These are phyloP conservation scores for Raphanus raphanistrum DNA, from an alignment of 345 rosid species.

Conservation along the genomic window DNA sequence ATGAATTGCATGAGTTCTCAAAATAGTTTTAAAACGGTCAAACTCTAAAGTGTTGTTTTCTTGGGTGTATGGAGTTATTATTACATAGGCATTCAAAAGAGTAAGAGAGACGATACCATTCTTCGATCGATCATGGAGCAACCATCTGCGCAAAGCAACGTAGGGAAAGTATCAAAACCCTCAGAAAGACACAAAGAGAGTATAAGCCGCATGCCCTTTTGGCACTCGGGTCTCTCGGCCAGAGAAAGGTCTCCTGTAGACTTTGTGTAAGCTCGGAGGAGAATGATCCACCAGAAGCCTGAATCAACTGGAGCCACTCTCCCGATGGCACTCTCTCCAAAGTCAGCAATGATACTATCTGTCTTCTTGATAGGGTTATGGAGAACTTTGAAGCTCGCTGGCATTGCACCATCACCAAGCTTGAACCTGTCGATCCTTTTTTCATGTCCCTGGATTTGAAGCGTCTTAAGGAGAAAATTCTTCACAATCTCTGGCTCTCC, in stretches of 20 bases:
- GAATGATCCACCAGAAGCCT: constrained; percentile 92
- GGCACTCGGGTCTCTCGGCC: constrained; percentile 69
- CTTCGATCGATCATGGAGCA: constrained; percentile 88
- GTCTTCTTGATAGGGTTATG: constrained; percentile 63
- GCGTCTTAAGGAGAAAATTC: constrained; percentile 69
- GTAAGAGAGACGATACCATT: constrained; percentile 51
- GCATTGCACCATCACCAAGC: constrained; percentile 86
- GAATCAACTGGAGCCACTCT: constrained; percentile 88
- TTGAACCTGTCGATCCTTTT: constrained; percentile 67
- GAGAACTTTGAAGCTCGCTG: constrained; percentile 81
- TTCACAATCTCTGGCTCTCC: constrained; percentile 75
- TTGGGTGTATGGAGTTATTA: not conserved
- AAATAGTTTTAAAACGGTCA: not conserved
- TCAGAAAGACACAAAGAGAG: constrained; percentile 71
- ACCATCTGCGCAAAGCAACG: constrained; percentile 87
- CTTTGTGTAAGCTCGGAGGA: constrained; percentile 80
- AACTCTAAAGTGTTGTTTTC: not conserved
- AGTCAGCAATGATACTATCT: constrained; percentile 70
- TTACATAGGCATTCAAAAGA: not conserved
- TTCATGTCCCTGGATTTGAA: constrained; percentile 72
- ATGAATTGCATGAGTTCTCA: not conserved
- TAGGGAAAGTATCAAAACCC: constrained; percentile 86
- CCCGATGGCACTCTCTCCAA: constrained; percentile 85
- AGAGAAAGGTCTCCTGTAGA: constrained; percentile 67
- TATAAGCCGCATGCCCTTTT: constrained; percentile 82